A percentile compares a stretch with the other conserved stretches of the same genome.
Evolutionary conservation across 805 yeast genomes (phyloP).

Genomic region (Wickerhamiella dianesei): DNA sequence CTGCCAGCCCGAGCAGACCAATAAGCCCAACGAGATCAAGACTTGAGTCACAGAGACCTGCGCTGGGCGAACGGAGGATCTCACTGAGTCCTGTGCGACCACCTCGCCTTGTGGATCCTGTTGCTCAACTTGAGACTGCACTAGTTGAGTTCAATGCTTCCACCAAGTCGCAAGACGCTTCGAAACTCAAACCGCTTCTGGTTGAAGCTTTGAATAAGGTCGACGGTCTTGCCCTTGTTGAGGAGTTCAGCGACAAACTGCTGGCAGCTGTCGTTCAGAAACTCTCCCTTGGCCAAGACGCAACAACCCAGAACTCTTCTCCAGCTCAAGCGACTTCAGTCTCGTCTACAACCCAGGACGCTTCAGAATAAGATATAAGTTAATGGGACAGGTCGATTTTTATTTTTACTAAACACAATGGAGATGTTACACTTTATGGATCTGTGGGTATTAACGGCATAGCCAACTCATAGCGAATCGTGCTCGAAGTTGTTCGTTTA

Average conservation of each 20-base stretch:
- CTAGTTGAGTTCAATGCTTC: slow-evolving; percentile 5
- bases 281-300: not conserved
- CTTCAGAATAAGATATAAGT: no score
- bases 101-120: not conserved
- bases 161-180: not conserved
- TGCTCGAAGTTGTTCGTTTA: no score
- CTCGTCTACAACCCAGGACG: no score
- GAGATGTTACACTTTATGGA: no score
- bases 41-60: not conserved
- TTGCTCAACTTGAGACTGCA: slow-evolving; percentile 4
- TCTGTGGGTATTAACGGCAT: no score
- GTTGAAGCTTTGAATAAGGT: slow-evolving; percentile 14
- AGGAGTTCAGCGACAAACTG: slow-evolving; percentile 3
- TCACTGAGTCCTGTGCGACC: not conserved
- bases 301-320: no score
- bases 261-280: not conserved
- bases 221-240: slow-evolving; percentile 11
- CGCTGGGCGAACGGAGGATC: not conserved
- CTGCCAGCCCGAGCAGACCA: no score
- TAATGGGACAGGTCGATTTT: no score
- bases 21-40: not conserved
- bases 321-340: no score
- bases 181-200: slow-evolving; percentile 9
- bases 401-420: no score
- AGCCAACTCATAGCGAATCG: no score